Conservation (phyloP, 805 yeast genomes). For the Candida fluviatilis region DNA sequence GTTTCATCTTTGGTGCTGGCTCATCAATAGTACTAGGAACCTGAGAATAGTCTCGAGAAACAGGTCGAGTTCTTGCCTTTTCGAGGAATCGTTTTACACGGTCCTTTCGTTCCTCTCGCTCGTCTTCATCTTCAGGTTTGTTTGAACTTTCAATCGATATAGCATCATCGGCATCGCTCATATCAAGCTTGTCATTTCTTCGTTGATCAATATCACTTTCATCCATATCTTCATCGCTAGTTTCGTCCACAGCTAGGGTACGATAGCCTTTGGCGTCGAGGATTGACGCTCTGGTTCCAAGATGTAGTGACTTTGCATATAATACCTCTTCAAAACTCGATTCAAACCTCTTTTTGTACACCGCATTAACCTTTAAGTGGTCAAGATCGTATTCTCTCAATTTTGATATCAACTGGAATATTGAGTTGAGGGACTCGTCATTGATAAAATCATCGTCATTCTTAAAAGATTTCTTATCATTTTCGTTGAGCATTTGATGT, state of each 20-base stretch:
- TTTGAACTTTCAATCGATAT: conserved; percentile 18
- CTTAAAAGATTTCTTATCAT: conserved; percentile 1
- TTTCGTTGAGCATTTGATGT: conserved; percentile 8
- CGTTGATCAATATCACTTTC: conserved; percentile 23
- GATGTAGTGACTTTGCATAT: conserved; percentile 2
- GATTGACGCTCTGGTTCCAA: conserved; percentile 2
- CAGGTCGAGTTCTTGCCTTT: conserved; percentile 1
- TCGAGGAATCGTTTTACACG: background rate
- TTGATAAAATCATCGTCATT: conserved; percentile 6
- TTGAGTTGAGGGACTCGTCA: conserved; percentile 1
- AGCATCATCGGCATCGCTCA: conserved; percentile 17
- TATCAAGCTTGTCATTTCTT: conserved; percentile 9
- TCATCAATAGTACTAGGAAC: conserved; percentile 1
- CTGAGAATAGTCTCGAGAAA: background rate
- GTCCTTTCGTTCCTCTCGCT: conserved; percentile 7
- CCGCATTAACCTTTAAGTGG: conserved; percentile 1
- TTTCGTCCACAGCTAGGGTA: conserved; percentile 5
- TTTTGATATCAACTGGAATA: conserved; percentile 6
- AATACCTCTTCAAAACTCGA: conserved; percentile 7
- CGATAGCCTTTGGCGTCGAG: conserved; percentile 3
- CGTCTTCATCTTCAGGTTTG: conserved; percentile 11
- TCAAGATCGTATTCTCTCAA: conserved; percentile 3
- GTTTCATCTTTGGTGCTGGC: background rate
- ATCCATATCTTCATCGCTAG: conserved; percentile 14
- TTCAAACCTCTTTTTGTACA: conserved; percentile 6